Percentiles rank a stretch among this genome's conserved stretches.
Evolutionary conservation across 2,329 filamentous ascomycete species (phyloP).

Genomic region (Blastomyces gilchristii): DNA sequence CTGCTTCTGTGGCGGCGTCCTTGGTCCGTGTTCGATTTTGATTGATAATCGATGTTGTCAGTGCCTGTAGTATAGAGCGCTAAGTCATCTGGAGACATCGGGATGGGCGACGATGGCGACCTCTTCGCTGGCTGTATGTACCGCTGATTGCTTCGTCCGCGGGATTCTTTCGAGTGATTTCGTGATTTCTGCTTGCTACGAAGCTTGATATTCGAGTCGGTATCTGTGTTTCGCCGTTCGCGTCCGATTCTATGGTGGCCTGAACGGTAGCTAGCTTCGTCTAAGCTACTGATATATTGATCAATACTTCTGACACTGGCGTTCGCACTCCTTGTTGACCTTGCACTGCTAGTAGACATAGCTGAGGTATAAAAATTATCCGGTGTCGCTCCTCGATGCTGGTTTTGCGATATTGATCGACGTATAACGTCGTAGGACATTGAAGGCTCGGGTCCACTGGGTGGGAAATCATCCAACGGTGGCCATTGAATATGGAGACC

Average conservation of each 20-base stretch:
- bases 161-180: constrained; percentile 55
- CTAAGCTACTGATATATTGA: constrained; percentile 77
- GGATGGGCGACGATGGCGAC: constrained; percentile 82
- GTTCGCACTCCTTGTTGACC: constrained; percentile 45
- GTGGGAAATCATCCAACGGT: constrained; percentile 31
- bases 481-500: constrained; percentile 57
- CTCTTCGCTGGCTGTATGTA: constrained; percentile 68
- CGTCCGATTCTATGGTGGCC: constrained; percentile 39
- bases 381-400: constrained; percentile 7
- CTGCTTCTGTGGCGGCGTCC: constrained; percentile 21
- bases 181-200: constrained; percentile 43
- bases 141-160: constrained; percentile 55
- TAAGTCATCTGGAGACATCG: constrained; percentile 86
- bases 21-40: constrained; percentile 24
- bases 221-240: constrained; percentile 44
- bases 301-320: constrained; percentile 59
- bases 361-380: constrained; percentile 22
- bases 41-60: constrained; percentile 36
- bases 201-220: constrained; percentile 33
- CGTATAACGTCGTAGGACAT: background rate
- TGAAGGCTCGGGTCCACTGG: background rate
- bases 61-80: constrained; percentile 36
- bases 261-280: constrained; percentile 59
- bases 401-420: constrained; percentile 4
- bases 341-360: constrained; percentile 38